Base-by-base conservation (phyloP, 805 yeast species). In the Scheffersomyces stipitis region DNA sequence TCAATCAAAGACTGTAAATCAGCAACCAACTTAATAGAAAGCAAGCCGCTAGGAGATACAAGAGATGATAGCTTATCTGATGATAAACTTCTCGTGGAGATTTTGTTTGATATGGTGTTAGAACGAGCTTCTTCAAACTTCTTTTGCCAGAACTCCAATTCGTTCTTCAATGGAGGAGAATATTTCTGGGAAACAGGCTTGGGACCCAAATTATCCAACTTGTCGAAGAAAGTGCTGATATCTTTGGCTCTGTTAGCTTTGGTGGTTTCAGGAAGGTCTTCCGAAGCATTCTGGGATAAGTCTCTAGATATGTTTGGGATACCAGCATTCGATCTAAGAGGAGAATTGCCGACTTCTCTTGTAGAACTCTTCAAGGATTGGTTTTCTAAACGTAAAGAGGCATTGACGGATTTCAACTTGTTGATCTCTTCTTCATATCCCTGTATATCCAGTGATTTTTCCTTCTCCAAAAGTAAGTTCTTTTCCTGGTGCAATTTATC, bases 1-100 rank as follows among this genome's bases (percentile, higher is more conserved):
- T 79, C 80, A n/a, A 76, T 59, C 16, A 73, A 56, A 0, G 78
- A 54, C 44, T 73, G 76, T 18, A 80, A 67, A 14, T 65, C 64
- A 1, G 73, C 56, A 0, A 79, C 60, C n/a, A 66, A 49, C 23
- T 64, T 54, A 27, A 69, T 37, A 1, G 83, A 69, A 28, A 81
- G 62, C 22, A 70, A 45, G 2, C 87, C 86, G 15, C 49, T 38
- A 1, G 66, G 40, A 5, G 68, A 41, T 5, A 65, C 45, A 36
- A 59, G 61, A 9, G 49, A 40, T 30, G 54, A 46, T 33, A 73
- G 44, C 12, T 62, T 56, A 5, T 50, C 47, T 14, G 53, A 42
- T 5, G 54, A 33, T 30, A 47, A 41, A 18, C 44, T 38, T 15
- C 42, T 46, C 23, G 37, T 49, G 26, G 41, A 58, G 30, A 56